Evolutionary conservation across 2,329 filamentous ascomycete species (phyloP).

Genomic region (Claviceps sorghi): DNA sequence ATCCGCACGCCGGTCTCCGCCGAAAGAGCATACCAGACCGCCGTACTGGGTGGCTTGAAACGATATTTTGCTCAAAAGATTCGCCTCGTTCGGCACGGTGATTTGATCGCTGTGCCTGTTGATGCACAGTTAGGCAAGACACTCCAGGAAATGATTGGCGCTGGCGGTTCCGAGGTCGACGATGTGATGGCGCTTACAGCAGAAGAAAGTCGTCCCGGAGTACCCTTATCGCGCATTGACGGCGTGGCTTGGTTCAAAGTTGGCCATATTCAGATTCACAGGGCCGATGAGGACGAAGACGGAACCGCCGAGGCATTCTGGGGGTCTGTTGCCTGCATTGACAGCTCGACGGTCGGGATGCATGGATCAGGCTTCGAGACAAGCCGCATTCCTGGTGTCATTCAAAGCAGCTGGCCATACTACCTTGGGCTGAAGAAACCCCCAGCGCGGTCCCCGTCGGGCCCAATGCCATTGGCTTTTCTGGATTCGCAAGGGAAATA

Average conservation of each 20-base stretch:
- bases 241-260: conserved; percentile 88
- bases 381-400: conserved; percentile 61
- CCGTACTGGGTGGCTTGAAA: conserved; percentile 74
- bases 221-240: conserved; percentile 26
- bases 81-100: conserved; percentile 71
- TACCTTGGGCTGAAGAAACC: conserved; percentile 66
- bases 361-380: conserved; percentile 82
- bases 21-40: conserved; percentile 71
- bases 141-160: conserved; percentile 54
- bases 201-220: conserved; percentile 14
- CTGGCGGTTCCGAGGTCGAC: conserved; percentile 53
- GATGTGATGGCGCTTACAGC: conserved; percentile 47
- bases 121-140: conserved; percentile 73
- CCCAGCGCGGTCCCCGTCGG: conserved; percentile 29
- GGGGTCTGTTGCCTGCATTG: conserved; percentile 76
- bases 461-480: conserved; percentile 24
- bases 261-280: conserved; percentile 51
- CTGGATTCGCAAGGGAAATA: conserved; percentile 34
- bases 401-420: conserved; percentile 72
- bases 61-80: conserved; percentile 73
- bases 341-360: conserved; percentile 75
- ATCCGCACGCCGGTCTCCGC: conserved; percentile 80
- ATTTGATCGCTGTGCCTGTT: conserved; percentile 77
- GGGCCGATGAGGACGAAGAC: conserved; percentile 39
- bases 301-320: conserved; percentile 56